These are phyloP conservation scores for Xylaria sp. DNA, from an alignment of 495 filamentous ascomycete genomes.

Conservation along the genomic window DNA sequence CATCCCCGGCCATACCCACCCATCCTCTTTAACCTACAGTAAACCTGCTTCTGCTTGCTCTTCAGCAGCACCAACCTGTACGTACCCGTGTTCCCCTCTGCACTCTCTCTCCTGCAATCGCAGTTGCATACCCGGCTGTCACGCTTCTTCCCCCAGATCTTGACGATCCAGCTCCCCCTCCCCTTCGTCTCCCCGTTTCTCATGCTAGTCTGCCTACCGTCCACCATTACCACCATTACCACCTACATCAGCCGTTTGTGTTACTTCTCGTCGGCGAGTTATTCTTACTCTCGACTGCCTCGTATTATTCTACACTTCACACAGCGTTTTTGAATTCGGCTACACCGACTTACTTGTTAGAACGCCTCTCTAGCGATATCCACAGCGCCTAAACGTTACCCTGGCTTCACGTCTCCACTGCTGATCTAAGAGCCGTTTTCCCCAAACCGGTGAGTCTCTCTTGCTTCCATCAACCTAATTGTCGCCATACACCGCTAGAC, in stretches of 20 bases:
- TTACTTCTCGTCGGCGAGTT: slow-evolving; percentile 2
- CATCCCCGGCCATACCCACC: slow-evolving; percentile 12
- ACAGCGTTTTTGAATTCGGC: slow-evolving; percentile 35
- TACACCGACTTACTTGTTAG: slow-evolving; percentile 35
- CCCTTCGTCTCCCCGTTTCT: slow-evolving; percentile 24
- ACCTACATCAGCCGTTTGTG: slow-evolving; percentile 15
- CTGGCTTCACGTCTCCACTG: slow-evolving; percentile 43
- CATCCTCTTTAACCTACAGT: slow-evolving; percentile 10
- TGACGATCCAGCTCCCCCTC: slow-evolving; percentile 31
- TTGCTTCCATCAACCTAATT: slow-evolving; percentile 29
- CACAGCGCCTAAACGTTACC: slow-evolving; percentile 39
- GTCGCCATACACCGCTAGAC: slow-evolving; percentile 31
- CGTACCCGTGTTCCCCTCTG: slow-evolving; percentile 11
- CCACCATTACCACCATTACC: slow-evolving; percentile 20
- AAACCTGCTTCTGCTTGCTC: slow-evolving; percentile 18
- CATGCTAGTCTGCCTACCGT: slow-evolving; percentile 10
- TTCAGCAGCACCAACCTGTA: slow-evolving; percentile 4
- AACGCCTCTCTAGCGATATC: slow-evolving; percentile 38
- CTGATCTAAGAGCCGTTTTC: slow-evolving; percentile 36
- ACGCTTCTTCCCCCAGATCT: slow-evolving; percentile 30
- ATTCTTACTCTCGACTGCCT: not conserved
- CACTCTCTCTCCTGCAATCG: slow-evolving; percentile 12
- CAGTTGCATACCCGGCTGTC: slow-evolving; percentile 25
- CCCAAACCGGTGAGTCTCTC: slow-evolving; percentile 35
- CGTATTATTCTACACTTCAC: slow-evolving; percentile 13